Evolutionary conservation across 352 stramenopile species (phyloP).

Genomic region (Phytopythium montanum): DNA sequence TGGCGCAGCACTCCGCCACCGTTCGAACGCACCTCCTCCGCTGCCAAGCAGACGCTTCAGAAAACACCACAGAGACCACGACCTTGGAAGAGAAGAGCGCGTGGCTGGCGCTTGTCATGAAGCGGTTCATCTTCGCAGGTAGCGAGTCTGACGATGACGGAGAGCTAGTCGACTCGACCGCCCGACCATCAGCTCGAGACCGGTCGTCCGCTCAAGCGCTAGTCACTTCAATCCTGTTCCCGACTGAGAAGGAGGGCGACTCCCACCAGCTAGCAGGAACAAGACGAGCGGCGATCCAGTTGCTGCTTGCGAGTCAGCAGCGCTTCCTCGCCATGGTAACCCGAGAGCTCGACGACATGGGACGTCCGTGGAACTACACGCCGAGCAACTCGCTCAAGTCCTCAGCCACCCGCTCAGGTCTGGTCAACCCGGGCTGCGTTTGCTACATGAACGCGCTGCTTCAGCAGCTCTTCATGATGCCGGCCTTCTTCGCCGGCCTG

Average conservation of each 20-base stretch:
- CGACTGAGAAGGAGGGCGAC: background rate
- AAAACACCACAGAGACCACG: too few relatives aligned
- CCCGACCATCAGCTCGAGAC: background rate
- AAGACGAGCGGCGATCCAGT: background rate
- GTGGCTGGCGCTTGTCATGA: background rate
- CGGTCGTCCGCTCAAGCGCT: background rate
- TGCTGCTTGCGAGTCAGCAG: constrained; percentile 15
- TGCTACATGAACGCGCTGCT: constrained; percentile 99
- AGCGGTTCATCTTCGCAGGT: background rate
- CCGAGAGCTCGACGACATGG: constrained; percentile 21
- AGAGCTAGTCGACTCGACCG: background rate
- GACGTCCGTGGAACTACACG: constrained; percentile 58
- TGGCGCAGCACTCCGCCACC: background rate
- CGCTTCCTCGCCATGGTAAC: constrained; percentile 26
- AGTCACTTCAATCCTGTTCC: background rate
- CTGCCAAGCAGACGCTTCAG: background rate
- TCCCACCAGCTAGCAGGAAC: background rate
- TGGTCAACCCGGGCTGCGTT: constrained; percentile 98
- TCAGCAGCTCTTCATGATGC: constrained; percentile 93
- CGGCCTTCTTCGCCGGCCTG: constrained; percentile 50
- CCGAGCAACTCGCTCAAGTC: constrained; percentile 44
- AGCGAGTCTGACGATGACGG: background rate
- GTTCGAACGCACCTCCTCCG: background rate
- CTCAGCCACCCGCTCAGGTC: constrained; percentile 49
- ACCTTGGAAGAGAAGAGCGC: background rate